Percentiles rank a stretch among this genome's conserved stretches.
These are phyloP conservation scores for Umbelopsis sp. DNA, from an alignment of 371 early-diverging fungal genomes.

Conservation along the genomic window DNA sequence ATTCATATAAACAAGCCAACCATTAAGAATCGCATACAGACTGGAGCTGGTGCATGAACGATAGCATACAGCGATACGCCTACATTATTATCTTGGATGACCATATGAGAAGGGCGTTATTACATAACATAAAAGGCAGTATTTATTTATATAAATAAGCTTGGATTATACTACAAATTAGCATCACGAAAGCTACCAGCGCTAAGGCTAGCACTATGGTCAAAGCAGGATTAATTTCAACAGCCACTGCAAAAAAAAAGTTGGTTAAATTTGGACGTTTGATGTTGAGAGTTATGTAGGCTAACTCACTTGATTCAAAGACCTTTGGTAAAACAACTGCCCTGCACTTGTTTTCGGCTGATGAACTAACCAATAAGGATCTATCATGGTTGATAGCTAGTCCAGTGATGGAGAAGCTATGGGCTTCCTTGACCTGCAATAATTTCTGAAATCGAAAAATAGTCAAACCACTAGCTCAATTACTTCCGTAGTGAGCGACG, in stretches of 20 bases:
- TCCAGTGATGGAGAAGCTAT: slow-evolving; percentile 67
- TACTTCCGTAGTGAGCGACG: background rate
- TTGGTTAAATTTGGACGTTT: background rate
- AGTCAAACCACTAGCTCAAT: background rate
- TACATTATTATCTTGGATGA: too few relatives aligned
- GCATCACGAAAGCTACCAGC: background rate
- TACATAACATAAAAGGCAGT: too few relatives aligned
- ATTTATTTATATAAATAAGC: background rate
- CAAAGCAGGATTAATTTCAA: slow-evolving; percentile 36
- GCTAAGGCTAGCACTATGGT: slow-evolving; percentile 40
- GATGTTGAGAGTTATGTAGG: background rate
- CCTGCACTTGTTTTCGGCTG: slow-evolving; percentile 68
- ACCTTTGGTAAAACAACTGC: slow-evolving; percentile 59
- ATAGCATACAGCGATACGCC: too few relatives aligned
- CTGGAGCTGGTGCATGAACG: too few relatives aligned
- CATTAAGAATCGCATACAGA: too few relatives aligned
- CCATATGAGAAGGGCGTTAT: too few relatives aligned
- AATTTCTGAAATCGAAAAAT: slow-evolving; percentile 27
- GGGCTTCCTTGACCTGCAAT: slow-evolving; percentile 57
- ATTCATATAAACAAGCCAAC: too few relatives aligned
- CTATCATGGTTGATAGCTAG: slow-evolving; percentile 65
- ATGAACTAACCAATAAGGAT: slow-evolving; percentile 63
- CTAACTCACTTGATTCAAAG: slow-evolving; percentile 43
- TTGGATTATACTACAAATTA: background rate
- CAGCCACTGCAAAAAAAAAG: slow-evolving; percentile 14